Conservation (phyloP, 2,329 filamentous ascomycete genomes). For the Bimuria novae-zelandiae region DNA sequence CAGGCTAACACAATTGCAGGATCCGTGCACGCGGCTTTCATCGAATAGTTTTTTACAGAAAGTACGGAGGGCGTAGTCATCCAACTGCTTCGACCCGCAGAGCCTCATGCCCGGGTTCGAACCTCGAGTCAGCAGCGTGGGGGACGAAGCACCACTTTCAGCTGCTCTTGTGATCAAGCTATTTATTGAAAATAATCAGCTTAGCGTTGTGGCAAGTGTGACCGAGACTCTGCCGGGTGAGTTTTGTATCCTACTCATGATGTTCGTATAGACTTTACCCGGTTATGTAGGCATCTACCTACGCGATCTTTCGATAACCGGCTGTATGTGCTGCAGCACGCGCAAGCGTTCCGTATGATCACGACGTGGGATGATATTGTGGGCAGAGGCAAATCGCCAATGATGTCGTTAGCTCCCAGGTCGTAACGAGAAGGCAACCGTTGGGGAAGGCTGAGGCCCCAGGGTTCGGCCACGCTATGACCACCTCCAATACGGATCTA, state of each 20-base stretch:
- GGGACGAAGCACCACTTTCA: background rate
- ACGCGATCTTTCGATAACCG: background rate
- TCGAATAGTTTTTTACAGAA: background rate
- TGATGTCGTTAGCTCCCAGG: background rate
- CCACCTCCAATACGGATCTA: conserved; percentile 4
- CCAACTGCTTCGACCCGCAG: background rate
- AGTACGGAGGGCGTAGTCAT: background rate
- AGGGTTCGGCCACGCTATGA: conserved; percentile 8
- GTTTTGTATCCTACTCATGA: background rate
- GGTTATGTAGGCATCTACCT: background rate
- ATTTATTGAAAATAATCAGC: background rate
- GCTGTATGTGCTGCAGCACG: background rate
- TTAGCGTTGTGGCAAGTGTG: background rate
- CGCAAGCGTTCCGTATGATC: background rate
- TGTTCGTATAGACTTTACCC: background rate
- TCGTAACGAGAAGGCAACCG: background rate
- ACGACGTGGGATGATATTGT: background rate
- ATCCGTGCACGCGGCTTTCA: background rate
- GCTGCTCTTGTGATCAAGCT: background rate
- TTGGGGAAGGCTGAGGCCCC: conserved; percentile 7
- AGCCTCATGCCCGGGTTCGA: background rate
- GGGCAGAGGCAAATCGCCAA: background rate
- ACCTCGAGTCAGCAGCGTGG: background rate
- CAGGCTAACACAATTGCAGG: background rate
- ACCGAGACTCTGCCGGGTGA: background rate